Conservation (phyloP, 1,139 yeast genomes). For the Geotrichum australiense region DNA sequence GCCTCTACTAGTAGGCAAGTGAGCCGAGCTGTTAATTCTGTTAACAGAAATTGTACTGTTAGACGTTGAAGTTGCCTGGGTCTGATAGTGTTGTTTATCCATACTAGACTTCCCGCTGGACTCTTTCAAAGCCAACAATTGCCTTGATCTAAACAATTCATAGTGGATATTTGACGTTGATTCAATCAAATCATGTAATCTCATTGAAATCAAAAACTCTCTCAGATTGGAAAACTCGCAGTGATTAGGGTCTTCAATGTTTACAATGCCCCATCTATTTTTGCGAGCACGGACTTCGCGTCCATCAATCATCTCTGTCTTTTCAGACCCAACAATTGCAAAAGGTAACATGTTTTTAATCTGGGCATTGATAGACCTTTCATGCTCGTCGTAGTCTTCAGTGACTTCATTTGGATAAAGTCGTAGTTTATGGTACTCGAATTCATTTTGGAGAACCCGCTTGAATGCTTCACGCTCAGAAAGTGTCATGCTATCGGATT, state of each 20-base stretch:
- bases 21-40: too few relatives aligned
- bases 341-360: conserved; percentile 69
- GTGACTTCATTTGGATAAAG: conserved; percentile 86
- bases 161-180: conserved; percentile 84
- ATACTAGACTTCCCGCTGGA: too few relatives aligned
- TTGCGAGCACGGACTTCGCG: conserved; percentile 81
- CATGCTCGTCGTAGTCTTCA: conserved; percentile 62
- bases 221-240: conserved; percentile 92
- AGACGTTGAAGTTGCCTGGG: too few relatives aligned
- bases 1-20: too few relatives aligned
- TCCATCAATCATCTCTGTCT: conserved; percentile 58
- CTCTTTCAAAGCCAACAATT: conserved; percentile 88
- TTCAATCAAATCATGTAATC: conserved; percentile 91
- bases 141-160: conserved; percentile 90
- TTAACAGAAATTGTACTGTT: too few relatives aligned
- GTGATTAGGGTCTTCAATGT: conserved; percentile 82
- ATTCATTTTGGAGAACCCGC: conserved; percentile 64
- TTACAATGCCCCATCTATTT: conserved; percentile 89
- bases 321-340: conserved; percentile 92
- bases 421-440: conserved; percentile 62
- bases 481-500: conserved; percentile 80
- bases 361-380: conserved; percentile 34
- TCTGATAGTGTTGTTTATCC: too few relatives aligned
- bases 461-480: conserved; percentile 79
- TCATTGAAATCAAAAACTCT: conserved; percentile 91